Evolutionary conservation across 768 basidiomycete genomes (phyloP), one percentile per base, ranked within the genome.

Genomic region (Podaxis sp.): DNA sequence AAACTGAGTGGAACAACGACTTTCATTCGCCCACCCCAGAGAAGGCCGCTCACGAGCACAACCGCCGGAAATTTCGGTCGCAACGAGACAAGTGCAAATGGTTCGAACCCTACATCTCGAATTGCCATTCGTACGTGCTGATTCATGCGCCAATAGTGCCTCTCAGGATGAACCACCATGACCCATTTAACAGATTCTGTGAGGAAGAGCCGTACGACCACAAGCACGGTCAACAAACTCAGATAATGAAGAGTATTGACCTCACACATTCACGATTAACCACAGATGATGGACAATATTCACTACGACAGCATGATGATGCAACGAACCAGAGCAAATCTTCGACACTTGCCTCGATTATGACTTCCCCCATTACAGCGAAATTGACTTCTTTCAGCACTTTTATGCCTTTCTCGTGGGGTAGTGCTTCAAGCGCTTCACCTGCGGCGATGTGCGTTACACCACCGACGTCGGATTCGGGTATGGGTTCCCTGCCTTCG

Each of bases 341-440:
- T 58, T 71, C 77, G 64, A 76, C 82, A 57, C 75, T 79, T 67
- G 76, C 80, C 64, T 80, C 79, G 57, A 76, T 82, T 59, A 83
- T 80, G 75, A 76, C 66, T 15, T 81, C 80, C 55, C 81, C 85
- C 57, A 74, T 83, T 66, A 76, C 82, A 65, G 75, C 85, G 72
- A 83, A 83, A 76, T 75, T 84, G 64, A 82, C 86, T 19, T 79
- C 88, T 64, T 83, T 90, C 69, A 82, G 87, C 65, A 86, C 79
- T 72, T 79, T 87, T 64, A 84, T 88, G 62, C 82, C 85, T 51
- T 72, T 79, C 54, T 79, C 83, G 63, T 83, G 84, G 81, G 51
- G 65, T 29, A 61, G 66, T 64, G 63, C 66, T 29, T 63, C 66
- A 65, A 51, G 53, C 11, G 17, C 38, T 55, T 27, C 38, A 55